A percentile compares a stretch with the other conserved stretches of the same genome.
Evolutionary conservation across 2,329 filamentous ascomycete genomes (phyloP).

Genomic region (Colletotrichum navitas): DNA sequence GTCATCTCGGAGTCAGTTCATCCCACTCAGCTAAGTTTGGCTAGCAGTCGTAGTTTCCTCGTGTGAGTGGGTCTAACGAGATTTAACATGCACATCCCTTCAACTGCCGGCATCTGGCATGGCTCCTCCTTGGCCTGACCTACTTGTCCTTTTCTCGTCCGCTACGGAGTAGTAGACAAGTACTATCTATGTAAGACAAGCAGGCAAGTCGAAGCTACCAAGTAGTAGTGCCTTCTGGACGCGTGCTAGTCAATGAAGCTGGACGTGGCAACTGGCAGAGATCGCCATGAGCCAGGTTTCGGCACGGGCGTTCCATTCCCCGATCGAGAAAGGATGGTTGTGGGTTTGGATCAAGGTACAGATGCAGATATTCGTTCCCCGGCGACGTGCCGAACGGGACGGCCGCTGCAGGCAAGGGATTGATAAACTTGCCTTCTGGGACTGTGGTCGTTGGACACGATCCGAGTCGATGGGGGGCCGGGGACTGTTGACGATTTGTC

Average conservation of each 20-base stretch:
- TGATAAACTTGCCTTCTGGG: background rate
- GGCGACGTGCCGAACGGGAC: conserved; percentile 8
- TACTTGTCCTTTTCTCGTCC: conserved; percentile 10
- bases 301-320: conserved; percentile 39
- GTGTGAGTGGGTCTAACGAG: conserved; percentile 42
- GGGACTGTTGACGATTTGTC: conserved; percentile 1
- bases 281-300: conserved; percentile 17
- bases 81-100: conserved; percentile 40
- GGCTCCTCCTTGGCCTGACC: background rate
- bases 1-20: conserved; percentile 41
- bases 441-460: conserved; percentile 14
- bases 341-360: background rate
- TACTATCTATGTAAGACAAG: no score
- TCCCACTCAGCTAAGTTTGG: conserved; percentile 41
- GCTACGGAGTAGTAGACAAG: conserved; percentile 2
- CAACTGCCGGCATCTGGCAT: conserved; percentile 33
- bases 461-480: conserved; percentile 17
- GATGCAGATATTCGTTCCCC: background rate
- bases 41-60: conserved; percentile 38
- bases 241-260: conserved; percentile 23
- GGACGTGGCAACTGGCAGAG: conserved; percentile 32
- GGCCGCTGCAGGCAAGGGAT: conserved; percentile 11
- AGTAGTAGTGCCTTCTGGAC: conserved; percentile 5
- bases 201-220: conserved; percentile 17
- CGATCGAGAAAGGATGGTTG: conserved; percentile 24